Conservation (phyloP, 2,329 filamentous ascomycete species). For the Gaeumannomyces tritici region DNA sequence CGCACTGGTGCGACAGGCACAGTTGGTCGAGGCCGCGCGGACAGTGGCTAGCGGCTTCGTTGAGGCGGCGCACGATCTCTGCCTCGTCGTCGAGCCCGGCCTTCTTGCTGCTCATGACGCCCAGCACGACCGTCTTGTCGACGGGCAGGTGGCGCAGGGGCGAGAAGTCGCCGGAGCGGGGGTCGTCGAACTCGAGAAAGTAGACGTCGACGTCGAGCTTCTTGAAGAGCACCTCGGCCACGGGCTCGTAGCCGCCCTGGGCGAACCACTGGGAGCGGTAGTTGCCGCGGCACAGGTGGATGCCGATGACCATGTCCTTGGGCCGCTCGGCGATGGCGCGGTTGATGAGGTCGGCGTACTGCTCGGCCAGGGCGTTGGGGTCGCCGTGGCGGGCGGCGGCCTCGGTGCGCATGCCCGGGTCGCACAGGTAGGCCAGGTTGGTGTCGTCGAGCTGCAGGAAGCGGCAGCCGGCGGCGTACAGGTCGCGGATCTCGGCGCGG, state of each 20-base stretch:
- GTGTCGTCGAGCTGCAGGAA: constrained; percentile 51
- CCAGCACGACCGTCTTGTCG: constrained; percentile 45
- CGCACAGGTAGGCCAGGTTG: constrained; percentile 50
- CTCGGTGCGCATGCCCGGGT: constrained; percentile 42
- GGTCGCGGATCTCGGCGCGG: constrained; percentile 40
- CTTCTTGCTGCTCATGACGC: constrained; percentile 53
- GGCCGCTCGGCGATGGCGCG: constrained; percentile 40
- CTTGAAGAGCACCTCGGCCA: constrained; percentile 46
- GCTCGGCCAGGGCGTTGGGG: constrained; percentile 34
- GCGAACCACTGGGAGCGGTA: constrained; percentile 49
- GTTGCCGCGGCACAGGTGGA: constrained; percentile 48
- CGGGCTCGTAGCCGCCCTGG: constrained; percentile 47
- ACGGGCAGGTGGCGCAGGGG: constrained; percentile 43
- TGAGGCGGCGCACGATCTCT: constrained; percentile 26
- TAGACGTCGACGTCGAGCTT: constrained; percentile 47
- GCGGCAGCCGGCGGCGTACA: constrained; percentile 41
- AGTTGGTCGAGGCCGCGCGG: constrained; percentile 44
- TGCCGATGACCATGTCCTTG: constrained; percentile 43
- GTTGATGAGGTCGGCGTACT: constrained; percentile 47
- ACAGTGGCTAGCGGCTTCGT: constrained; percentile 35
- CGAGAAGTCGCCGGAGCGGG: constrained; percentile 43
- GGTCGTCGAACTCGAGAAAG: constrained; percentile 51
- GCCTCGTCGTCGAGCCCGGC: constrained; percentile 40
- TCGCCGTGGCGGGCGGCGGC: constrained; percentile 40
- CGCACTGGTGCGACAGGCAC: constrained; percentile 47